Evolutionary conservation across 1,284 basidiomycete genomes (phyloP).

Genomic region (Lentinus polychrous): DNA sequence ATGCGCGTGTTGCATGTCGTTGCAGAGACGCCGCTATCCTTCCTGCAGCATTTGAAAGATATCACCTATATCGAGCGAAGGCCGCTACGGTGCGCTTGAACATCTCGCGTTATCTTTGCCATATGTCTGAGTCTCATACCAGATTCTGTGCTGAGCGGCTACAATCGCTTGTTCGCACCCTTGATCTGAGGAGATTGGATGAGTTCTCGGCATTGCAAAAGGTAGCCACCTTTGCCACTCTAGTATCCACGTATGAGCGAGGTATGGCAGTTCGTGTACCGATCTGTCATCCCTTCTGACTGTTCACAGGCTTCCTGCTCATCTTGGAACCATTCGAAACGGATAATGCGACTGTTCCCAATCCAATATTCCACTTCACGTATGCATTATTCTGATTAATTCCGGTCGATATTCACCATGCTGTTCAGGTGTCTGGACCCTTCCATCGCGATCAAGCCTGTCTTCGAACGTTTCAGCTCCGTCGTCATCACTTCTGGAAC

Average conservation of each 20-base stretch:
- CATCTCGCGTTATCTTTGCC: slow-evolving; percentile 1
- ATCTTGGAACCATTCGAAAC: slow-evolving; percentile 99
- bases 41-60: slow-evolving; percentile 97
- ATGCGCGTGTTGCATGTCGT: slow-evolving; percentile 99
- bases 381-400: slow-evolving; percentile 32
- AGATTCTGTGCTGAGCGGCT: slow-evolving; percentile 97
- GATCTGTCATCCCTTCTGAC: slow-evolving; percentile 5
- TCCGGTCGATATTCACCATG: neutral
- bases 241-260: slow-evolving; percentile 98
- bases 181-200: slow-evolving; percentile 88
- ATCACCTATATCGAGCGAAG: slow-evolving; percentile 98
- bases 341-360: slow-evolving; percentile 96
- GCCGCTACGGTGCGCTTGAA: slow-evolving; percentile 69
- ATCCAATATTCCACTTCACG: slow-evolving; percentile 98
- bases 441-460: slow-evolving; percentile 94
- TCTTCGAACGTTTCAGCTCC: slow-evolving; percentile 97
- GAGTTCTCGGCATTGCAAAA: slow-evolving; percentile 92
- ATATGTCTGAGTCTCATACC: slow-evolving; percentile 8
- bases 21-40: slow-evolving; percentile 98
- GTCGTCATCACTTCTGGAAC: slow-evolving; percentile 99
- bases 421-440: slow-evolving; percentile 85
- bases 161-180: slow-evolving; percentile 88
- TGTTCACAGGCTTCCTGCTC: slow-evolving; percentile 77
- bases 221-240: slow-evolving; percentile 92
- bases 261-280: slow-evolving; percentile 36